phyloP scores from a whole-genome alignment of 495 filamentous ascomycete species.

The Chaetomidium leptoderma region DNA sequence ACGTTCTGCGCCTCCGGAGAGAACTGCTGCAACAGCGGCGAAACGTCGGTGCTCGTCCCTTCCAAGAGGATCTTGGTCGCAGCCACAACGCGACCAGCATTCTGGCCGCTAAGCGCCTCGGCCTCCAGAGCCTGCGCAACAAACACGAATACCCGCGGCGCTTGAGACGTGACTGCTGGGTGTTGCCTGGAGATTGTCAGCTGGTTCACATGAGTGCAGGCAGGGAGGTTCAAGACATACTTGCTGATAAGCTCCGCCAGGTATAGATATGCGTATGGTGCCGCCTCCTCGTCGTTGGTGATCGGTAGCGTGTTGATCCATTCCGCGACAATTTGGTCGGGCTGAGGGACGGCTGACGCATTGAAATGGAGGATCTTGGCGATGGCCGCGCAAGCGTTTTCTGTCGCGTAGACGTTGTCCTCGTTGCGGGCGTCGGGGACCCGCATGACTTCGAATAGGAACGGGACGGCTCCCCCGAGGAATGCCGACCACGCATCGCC shows the following conservation, averaged over 20 bases:
- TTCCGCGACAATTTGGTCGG: conserved; percentile 64
- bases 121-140: conserved; percentile 85
- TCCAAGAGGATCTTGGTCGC: conserved; percentile 70
- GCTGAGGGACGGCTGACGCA: conserved; percentile 62
- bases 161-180: conserved; percentile 68
- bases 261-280: conserved; percentile 93
- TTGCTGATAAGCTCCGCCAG: conserved; percentile 86
- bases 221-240: conserved; percentile 56
- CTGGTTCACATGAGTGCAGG: neutral
- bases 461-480: conserved; percentile 68
- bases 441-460: conserved; percentile 77
- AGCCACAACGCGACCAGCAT: conserved; percentile 63
- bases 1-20: conserved; percentile 70
- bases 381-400: conserved; percentile 95
- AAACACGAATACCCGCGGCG: conserved; percentile 72
- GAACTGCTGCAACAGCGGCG: conserved; percentile 62
- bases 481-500: conserved; percentile 80
- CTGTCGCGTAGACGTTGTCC: conserved; percentile 91
- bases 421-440: conserved; percentile 76
- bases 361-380: conserved; percentile 95
- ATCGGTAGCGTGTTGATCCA: conserved; percentile 92
- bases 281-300: conserved; percentile 93
- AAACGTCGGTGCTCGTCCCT: conserved; percentile 63
- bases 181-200: conserved; percentile 62
- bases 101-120: conserved; percentile 82